phyloP scores from a whole-genome alignment of 2,329 filamentous ascomycete genomes.

The Penicillium sp. region DNA sequence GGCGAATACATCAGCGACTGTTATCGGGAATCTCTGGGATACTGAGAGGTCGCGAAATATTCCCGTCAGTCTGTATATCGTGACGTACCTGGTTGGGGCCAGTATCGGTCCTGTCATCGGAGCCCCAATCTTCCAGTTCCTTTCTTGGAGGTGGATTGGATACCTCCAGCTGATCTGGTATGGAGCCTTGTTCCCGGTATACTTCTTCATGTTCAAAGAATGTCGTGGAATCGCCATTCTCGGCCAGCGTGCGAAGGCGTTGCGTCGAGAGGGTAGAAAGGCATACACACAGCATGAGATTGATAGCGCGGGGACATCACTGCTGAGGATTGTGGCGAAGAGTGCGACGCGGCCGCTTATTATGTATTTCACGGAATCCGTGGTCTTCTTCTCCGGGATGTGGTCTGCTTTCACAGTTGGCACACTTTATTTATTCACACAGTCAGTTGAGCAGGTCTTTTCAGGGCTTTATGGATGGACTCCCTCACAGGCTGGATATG shows the following conservation, averaged over 20 bases:
- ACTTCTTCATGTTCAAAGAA: constrained; percentile 42
- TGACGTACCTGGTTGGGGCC: constrained; percentile 42
- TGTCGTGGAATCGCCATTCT: constrained; percentile 44
- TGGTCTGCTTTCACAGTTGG: constrained; percentile 48
- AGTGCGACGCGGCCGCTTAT: constrained; percentile 38
- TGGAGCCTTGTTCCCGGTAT: constrained; percentile 36
- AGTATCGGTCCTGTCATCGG: constrained; percentile 49
- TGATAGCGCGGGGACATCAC: constrained; percentile 27
- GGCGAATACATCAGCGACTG: constrained; percentile 35
- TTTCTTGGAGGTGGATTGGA: constrained; percentile 41
- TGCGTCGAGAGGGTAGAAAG: constrained; percentile 32
- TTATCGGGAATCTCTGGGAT: constrained; percentile 35
- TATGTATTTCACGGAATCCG: constrained; percentile 44
- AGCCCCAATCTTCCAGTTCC: constrained; percentile 30
- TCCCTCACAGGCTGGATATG: constrained; percentile 35
- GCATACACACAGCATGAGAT: constrained; percentile 36
- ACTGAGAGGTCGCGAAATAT: constrained; percentile 36
- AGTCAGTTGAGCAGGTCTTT: constrained; percentile 45
- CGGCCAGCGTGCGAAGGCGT: constrained; percentile 33
- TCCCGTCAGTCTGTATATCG: constrained; percentile 44
- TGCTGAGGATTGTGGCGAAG: constrained; percentile 29
- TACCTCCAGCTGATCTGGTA: constrained; percentile 46
- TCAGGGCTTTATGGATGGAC: constrained; percentile 31
- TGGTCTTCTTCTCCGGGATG: constrained; percentile 44
- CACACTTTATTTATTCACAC: constrained; percentile 46